A percentile compares a stretch with the other conserved stretches of the same genome.
phyloP scores from a whole-genome alignment of 257 asterid genomes.

The Nicotiana knightiana region DNA sequence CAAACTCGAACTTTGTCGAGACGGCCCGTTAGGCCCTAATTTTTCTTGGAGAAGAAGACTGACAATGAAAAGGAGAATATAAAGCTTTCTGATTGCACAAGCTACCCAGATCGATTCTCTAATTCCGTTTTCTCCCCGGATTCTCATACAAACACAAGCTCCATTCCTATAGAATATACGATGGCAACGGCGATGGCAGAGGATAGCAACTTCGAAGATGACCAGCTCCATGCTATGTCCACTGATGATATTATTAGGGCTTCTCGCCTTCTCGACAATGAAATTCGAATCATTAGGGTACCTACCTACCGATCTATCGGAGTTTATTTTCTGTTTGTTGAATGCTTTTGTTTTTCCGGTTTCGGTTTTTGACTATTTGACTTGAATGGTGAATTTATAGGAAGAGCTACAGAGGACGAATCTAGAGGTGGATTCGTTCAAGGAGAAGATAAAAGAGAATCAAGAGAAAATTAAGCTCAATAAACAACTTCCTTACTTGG shows the following conservation, averaged over 20 bases:
- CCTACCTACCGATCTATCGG: conserved; percentile 7
- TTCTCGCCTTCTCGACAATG: conserved; percentile 86
- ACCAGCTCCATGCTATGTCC: conserved; percentile 69
- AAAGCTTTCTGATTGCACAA: not conserved
- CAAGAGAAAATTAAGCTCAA: conserved; percentile 83
- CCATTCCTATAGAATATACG: not conserved
- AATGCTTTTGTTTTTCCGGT: not conserved
- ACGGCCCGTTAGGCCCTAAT: not conserved
- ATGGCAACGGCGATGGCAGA: conserved; percentile 91
- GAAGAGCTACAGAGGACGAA: conserved; percentile 82
- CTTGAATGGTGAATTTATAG: conserved; percentile 25
- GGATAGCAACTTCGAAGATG: conserved; percentile 71
- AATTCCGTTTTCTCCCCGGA: not conserved
- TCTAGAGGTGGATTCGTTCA: conserved; percentile 69
- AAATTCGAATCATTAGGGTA: conserved; percentile 77
- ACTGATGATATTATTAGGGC: conserved; percentile 77
- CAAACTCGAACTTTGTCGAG: not conserved
- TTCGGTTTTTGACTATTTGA: not conserved
- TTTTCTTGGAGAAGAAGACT: conserved; percentile 1
- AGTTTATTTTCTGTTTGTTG: not conserved
- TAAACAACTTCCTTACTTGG: conserved; percentile 88
- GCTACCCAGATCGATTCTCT: not conserved
- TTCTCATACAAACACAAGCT: not conserved
- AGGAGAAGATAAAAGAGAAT: conserved; percentile 81
- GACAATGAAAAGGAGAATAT: not conserved